Evolutionary conservation across 371 early-diverging fungal species (phyloP).

Genomic region (Zopfochytrium polystomum): DNA sequence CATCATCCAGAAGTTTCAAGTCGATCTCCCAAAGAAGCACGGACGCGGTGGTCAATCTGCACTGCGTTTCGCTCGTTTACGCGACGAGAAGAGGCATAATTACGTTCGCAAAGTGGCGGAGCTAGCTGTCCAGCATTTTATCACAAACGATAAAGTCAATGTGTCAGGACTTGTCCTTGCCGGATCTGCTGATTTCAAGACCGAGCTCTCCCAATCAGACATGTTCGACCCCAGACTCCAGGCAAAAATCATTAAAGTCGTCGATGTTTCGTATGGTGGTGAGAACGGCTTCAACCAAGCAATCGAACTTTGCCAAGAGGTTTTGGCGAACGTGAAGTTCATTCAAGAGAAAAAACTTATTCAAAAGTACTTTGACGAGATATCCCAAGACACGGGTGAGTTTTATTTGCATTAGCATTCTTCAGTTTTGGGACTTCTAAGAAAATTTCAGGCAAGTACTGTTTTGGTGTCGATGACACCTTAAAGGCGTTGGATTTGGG

Average conservation of each 20-base stretch:
- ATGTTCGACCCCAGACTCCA: conserved; percentile 91
- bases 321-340: conserved; percentile 95
- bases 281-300: conserved; percentile 99
- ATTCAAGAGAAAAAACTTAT: conserved; percentile 98
- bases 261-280: conserved; percentile 99
- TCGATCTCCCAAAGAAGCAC: conserved; percentile 99
- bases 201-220: conserved; percentile 90
- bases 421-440: conserved; percentile 1
- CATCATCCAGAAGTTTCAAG: conserved; percentile 90
- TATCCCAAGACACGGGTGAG: conserved; percentile 79
- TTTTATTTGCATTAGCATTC: neutral
- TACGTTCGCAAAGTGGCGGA: conserved; percentile 99
- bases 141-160: conserved; percentile 90
- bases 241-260: conserved; percentile 87
- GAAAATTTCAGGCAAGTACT: conserved; percentile 75
- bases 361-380: conserved; percentile 95
- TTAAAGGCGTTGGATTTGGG: conserved; percentile 94
- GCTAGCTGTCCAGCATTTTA: conserved; percentile 87
- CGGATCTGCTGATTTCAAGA: conserved; percentile 99
- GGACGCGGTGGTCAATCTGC: conserved; percentile 99
- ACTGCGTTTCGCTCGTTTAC: conserved; percentile 98
- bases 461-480: conserved; percentile 97
- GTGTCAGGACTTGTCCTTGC: conserved; percentile 94
- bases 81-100: conserved; percentile 98
- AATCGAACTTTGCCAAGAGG: conserved; percentile 93